Evolutionary conservation across 2,329 filamentous ascomycete species (phyloP).

Genomic region (Cladosporium velox): DNA sequence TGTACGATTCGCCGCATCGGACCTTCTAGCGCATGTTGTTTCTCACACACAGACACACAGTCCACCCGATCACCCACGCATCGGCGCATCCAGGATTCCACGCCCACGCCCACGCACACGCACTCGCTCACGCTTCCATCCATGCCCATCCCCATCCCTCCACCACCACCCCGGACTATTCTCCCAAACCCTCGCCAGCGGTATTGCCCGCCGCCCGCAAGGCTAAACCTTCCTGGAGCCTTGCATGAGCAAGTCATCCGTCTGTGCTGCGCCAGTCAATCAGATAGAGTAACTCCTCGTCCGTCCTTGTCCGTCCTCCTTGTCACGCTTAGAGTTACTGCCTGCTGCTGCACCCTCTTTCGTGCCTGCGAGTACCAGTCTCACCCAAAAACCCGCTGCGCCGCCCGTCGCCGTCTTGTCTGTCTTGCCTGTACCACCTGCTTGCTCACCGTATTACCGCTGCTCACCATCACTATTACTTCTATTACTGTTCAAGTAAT

Average conservation of each 20-base stretch:
- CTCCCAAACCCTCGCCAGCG: constrained; percentile 7
- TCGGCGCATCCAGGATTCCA: neutral
- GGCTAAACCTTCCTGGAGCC: neutral
- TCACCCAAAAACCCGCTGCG: neutral
- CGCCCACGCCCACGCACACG: neutral
- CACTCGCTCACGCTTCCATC: neutral
- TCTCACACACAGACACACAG: neutral
- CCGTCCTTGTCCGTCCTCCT: neutral
- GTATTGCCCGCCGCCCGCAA: constrained; percentile 7
- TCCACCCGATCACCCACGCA: neutral
- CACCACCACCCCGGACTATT: neutral
- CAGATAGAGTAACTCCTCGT: neutral
- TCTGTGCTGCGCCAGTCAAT: constrained; percentile 1
- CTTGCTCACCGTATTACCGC: neutral
- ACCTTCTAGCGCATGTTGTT: neutral
- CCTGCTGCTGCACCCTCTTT: neutral
- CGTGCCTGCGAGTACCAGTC: neutral
- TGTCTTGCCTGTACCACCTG: constrained; percentile 13
- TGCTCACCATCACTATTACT: neutral
- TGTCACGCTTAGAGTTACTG: constrained; percentile 2
- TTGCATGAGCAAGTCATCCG: neutral
- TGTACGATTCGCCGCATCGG: constrained; percentile 3
- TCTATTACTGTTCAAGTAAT: neutral
- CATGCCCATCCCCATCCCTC: neutral
- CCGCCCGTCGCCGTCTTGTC: neutral